phyloP scores from a whole-genome alignment of 2,329 filamentous ascomycete species.

The Beauveria scarabaeidicola region DNA sequence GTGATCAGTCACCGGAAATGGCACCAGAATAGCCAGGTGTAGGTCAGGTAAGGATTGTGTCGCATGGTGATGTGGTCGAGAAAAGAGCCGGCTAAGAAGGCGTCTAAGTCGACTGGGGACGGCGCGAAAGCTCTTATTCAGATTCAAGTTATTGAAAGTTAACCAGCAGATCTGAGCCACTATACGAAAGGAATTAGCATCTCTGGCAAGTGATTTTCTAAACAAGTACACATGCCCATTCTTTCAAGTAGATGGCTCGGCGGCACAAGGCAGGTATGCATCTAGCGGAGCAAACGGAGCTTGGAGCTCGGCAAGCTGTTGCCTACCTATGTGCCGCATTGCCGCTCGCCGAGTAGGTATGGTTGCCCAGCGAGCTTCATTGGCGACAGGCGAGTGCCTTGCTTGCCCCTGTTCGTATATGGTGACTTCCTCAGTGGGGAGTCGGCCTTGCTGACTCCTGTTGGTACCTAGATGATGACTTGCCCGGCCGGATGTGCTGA shows the following conservation, averaged over 20 bases:
- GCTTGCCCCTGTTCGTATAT: no score
- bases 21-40: neutral
- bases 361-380: no score
- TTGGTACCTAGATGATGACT: neutral
- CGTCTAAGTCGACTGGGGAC: neutral
- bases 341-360: no score
- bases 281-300: no score
- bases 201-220: neutral
- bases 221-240: neutral
- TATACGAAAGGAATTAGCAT: neutral
- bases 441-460: no score
- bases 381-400: no score
- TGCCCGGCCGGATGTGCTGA: neutral
- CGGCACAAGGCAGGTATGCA: neutral
- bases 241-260: neutral
- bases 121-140: neutral
- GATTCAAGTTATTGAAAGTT: neutral
- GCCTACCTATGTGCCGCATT: no score
- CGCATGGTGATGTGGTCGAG: neutral
- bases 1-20: no score
- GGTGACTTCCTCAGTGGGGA: no score
- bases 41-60: neutral
- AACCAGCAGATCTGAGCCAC: neutral
- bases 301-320: no score
- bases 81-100: neutral